phyloP scores from a whole-genome alignment of 2,329 filamentous ascomycete genomes.

The Atkinsonella hypoxylon region DNA sequence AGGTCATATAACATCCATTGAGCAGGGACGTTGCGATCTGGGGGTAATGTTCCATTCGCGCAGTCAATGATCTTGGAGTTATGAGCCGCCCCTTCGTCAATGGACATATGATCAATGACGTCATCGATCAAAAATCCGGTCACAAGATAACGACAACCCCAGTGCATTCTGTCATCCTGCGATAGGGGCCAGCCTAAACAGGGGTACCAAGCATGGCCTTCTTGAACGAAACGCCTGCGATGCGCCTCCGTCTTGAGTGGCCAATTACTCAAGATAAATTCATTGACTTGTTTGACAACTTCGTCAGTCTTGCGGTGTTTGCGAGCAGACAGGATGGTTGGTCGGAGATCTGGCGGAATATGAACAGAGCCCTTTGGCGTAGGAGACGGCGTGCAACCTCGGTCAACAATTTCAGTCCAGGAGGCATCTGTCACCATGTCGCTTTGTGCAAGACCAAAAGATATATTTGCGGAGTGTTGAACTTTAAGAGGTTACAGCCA shows the following conservation, averaged over 20 bases:
- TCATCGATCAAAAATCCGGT: slow-evolving; percentile 27
- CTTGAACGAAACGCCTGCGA: slow-evolving; percentile 18
- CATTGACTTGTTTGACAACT: slow-evolving; percentile 22
- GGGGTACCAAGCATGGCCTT: slow-evolving; percentile 17
- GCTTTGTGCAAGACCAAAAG: no score
- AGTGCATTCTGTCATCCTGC: slow-evolving; percentile 29
- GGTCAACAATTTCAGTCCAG: no score
- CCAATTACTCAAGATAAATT: slow-evolving; percentile 27
- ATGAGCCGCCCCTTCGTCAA: not conserved
- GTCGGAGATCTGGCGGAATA: not conserved
- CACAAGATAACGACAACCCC: slow-evolving; percentile 24
- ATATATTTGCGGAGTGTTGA: no score
- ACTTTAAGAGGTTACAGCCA: no score
- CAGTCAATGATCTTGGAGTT: not conserved
- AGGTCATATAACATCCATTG: slow-evolving; percentile 28
- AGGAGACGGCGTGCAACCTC: no score
- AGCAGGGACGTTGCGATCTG: slow-evolving; percentile 14
- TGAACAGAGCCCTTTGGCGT: not conserved
- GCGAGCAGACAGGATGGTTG: not conserved
- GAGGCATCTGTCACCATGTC: no score
- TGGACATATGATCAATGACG: not conserved
- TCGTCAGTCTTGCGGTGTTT: slow-evolving; percentile 2
- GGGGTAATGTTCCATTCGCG: not conserved
- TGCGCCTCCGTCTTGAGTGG: slow-evolving; percentile 20
- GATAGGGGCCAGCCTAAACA: slow-evolving; percentile 21